A percentile compares a stretch with the other conserved stretches of the same genome.
These are phyloP conservation scores for Candida mattraensis DNA, from an alignment of 805 yeast genomes.

Conservation along the genomic window DNA sequence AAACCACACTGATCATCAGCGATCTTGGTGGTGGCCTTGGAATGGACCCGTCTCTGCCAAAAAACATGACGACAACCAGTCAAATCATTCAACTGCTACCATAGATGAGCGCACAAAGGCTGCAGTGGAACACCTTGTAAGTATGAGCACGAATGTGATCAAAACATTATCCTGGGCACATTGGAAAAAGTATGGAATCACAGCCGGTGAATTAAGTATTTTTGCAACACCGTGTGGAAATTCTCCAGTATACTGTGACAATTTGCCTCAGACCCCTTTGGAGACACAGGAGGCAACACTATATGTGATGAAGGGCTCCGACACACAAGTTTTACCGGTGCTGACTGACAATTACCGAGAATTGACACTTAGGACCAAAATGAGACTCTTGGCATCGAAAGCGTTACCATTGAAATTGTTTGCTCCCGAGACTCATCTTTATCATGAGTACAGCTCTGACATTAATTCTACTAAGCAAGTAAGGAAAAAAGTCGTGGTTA, in stretches of 20 bases:
- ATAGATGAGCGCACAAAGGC: slow-evolving; percentile 26
- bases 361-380: slow-evolving; percentile 25
- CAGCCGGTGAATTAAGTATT: slow-evolving; percentile 28
- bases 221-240: slow-evolving; percentile 30
- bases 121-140: slow-evolving; percentile 25
- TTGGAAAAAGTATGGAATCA: slow-evolving; percentile 9
- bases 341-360: slow-evolving; percentile 28
- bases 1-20: no score
- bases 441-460: slow-evolving; percentile 18
- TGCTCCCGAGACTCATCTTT: slow-evolving; percentile 33
- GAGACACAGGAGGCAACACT: slow-evolving; percentile 28
- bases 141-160: slow-evolving; percentile 18
- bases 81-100: no score
- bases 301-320: slow-evolving; percentile 1
- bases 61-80: no score
- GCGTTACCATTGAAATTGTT: slow-evolving; percentile 18
- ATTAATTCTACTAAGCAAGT: slow-evolving; percentile 2
- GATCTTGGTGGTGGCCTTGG: no score
- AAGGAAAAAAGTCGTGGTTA: slow-evolving; percentile 63
- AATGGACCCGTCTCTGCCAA: no score
- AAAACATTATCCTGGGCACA: slow-evolving; percentile 34
- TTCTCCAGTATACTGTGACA: slow-evolving; percentile 26
- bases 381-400: slow-evolving; percentile 26
- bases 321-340: slow-evolving; percentile 28
- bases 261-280: slow-evolving; percentile 30